Conservation (phyloP, 176 grass and related monocot species). For the Musa acuminata region DNA sequence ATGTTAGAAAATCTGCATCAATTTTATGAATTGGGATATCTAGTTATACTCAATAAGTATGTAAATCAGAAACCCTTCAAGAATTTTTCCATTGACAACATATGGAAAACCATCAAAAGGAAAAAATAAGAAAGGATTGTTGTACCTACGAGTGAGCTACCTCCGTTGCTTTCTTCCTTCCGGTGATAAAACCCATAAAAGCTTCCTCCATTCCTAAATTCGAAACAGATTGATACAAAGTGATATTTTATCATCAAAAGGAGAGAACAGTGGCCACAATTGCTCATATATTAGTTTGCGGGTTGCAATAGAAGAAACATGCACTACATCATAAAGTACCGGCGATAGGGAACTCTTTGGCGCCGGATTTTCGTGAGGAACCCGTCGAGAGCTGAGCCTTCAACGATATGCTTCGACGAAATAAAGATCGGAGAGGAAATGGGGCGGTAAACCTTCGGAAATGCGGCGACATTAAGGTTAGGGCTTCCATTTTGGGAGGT, state of each 20-base stretch:
- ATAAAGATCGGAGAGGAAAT: slow-evolving; percentile 8
- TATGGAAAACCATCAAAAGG: not conserved
- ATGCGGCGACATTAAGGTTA: slow-evolving; percentile 21
- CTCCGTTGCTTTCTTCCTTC: slow-evolving; percentile 73
- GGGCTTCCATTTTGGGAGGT: slow-evolving; percentile 17
- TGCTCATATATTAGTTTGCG: too few species aligned
- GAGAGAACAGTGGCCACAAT: too few species aligned
- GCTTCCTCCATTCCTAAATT: slow-evolving; percentile 47
- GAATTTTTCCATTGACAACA: too few species aligned
- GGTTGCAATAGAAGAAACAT: too few species aligned
- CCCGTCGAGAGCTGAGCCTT: not conserved
- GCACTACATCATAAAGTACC: not conserved
- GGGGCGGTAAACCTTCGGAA: slow-evolving; percentile 6
- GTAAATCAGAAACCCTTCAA: too few species aligned
- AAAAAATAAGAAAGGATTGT: not conserved
- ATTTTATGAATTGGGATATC: too few species aligned
- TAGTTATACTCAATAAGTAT: too few species aligned
- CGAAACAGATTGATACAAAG: not conserved
- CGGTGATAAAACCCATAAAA: slow-evolving; percentile 57
- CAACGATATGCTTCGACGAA: slow-evolving; percentile 7
- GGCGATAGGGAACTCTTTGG: not conserved
- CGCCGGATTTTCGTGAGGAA: not conserved
- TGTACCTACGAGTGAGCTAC: slow-evolving; percentile 87
- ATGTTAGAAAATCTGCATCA: too few species aligned
- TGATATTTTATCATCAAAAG: too few species aligned